phyloP scores from a whole-genome alignment of 805 yeast species.

The Saturnispora quitensis region DNA sequence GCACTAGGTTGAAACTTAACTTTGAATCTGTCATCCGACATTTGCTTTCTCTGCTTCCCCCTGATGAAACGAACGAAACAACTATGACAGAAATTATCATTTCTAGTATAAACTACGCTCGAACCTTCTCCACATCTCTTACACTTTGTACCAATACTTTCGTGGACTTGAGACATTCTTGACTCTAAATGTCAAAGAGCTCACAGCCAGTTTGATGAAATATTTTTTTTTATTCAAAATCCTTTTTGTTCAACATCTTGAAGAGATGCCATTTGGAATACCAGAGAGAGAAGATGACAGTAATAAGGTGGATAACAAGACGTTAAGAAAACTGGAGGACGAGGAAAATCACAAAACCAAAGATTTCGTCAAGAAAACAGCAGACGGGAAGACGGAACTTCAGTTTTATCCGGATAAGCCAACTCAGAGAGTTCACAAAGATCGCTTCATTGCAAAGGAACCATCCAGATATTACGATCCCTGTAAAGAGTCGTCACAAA shows the following conservation, averaged over 20 bases:
- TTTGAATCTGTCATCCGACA: constrained; percentile 65
- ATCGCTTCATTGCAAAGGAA: constrained; percentile 61
- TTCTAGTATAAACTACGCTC: constrained; percentile 43
- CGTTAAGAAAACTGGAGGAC: constrained; percentile 16
- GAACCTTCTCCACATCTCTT: constrained; percentile 39
- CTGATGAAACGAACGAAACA: constrained; percentile 70
- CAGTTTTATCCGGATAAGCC: constrained; percentile 88
- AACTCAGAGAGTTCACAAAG: constrained; percentile 56
- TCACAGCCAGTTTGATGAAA: background rate
- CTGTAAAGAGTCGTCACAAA: constrained; percentile 79
- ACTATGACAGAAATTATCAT: constrained; percentile 51
- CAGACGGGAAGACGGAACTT: constrained; percentile 39
- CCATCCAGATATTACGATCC: constrained; percentile 88
- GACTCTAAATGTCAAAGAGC: no score
- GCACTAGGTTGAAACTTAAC: constrained; percentile 48
- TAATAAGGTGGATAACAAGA: constrained; percentile 21
- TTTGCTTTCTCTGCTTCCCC: constrained; percentile 71
- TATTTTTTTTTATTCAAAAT: background rate
- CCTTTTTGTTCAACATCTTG: background rate
- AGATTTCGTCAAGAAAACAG: constrained; percentile 34
- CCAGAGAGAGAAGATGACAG: constrained; percentile 13
- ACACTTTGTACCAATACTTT: constrained; percentile 25
- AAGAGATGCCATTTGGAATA: constrained; percentile 4
- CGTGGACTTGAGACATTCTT: constrained; percentile 10
- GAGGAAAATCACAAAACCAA: constrained; percentile 31